phyloP scores from a whole-genome alignment of 768 basidiomycete genomes.

The Suillus decipiens region DNA sequence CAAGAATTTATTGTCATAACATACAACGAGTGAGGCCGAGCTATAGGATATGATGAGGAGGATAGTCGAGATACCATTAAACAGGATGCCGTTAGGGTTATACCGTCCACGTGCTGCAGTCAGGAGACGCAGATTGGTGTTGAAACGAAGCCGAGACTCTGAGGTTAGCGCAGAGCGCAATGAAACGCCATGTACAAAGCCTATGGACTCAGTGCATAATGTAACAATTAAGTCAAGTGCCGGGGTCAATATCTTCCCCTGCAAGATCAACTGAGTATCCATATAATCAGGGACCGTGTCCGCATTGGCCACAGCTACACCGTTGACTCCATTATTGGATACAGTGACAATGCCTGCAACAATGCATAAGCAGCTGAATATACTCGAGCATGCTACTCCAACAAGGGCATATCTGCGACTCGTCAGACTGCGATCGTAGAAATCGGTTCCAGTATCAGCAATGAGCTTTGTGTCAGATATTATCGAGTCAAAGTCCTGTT shows the following conservation, averaged over 20 bases:
- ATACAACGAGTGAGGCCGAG: background rate
- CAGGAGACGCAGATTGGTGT: constrained; percentile 19
- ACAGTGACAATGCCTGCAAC: too few species aligned
- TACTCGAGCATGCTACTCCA: too few species aligned
- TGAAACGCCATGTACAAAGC: constrained; percentile 28
- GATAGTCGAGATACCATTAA: background rate
- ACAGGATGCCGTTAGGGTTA: background rate
- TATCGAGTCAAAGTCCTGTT: too few species aligned
- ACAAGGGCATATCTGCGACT: too few species aligned
- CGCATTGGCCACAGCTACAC: too few species aligned
- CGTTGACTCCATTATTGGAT: too few species aligned
- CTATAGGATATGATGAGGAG: background rate
- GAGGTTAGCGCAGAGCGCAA: constrained; percentile 32
- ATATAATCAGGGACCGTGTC: too few species aligned
- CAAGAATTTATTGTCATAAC: too few species aligned
- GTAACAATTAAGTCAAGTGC: constrained; percentile 29
- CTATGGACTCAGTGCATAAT: constrained; percentile 31
- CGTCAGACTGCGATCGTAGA: too few species aligned
- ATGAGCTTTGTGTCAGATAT: too few species aligned
- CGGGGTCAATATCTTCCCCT: constrained; percentile 24
- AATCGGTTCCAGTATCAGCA: too few species aligned
- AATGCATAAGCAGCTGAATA: too few species aligned
- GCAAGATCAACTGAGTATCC: background rate
- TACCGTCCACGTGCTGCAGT: constrained; percentile 16
- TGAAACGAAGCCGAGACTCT: constrained; percentile 26